Conservation (phyloP, 106 monocot genomes). For the Acanthochlamys bracteata region DNA sequence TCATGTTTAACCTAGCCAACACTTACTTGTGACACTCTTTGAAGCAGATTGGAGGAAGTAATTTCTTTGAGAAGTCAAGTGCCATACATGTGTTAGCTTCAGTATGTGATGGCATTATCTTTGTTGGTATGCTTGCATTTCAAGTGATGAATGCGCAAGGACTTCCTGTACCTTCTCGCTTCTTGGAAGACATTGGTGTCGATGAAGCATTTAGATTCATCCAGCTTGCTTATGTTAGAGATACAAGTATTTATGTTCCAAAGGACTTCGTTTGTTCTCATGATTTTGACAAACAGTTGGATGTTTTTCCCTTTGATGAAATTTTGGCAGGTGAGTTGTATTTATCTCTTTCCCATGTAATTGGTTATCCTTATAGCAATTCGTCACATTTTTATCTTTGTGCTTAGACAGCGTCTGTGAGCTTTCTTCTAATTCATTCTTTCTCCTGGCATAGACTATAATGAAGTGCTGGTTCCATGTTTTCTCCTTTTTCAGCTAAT, state of each 20-base stretch:
- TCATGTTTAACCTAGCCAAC: not conserved
- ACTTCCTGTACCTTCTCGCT: conserved; percentile 29
- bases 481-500: too few relatives aligned
- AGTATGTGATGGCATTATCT: conserved; percentile 66
- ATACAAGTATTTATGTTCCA: conserved; percentile 50
- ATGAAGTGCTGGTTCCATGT: too few relatives aligned
- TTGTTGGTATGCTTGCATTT: conserved; percentile 70
- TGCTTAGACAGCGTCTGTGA: not conserved
- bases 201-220: conserved; percentile 49
- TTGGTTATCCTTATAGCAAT: not conserved
- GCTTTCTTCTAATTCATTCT: too few relatives aligned
- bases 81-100: conserved; percentile 51
- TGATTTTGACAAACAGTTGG: conserved; percentile 17
- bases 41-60: conserved; percentile 83
- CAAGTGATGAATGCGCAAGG: conserved; percentile 86
- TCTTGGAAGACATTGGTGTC: conserved; percentile 41
- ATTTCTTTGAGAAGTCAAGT: conserved; percentile 49
- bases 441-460: too few relatives aligned
- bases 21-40: conserved; percentile 4
- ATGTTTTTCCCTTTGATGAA: conserved; percentile 37
- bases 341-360: not conserved
- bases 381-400: not conserved
- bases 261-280: conserved; percentile 49
- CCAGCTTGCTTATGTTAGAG: conserved; percentile 33
- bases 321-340: conserved; percentile 45